Evolutionary conservation across 1,284 basidiomycete species (phyloP).

Genomic region (Ganoderma sinense): DNA sequence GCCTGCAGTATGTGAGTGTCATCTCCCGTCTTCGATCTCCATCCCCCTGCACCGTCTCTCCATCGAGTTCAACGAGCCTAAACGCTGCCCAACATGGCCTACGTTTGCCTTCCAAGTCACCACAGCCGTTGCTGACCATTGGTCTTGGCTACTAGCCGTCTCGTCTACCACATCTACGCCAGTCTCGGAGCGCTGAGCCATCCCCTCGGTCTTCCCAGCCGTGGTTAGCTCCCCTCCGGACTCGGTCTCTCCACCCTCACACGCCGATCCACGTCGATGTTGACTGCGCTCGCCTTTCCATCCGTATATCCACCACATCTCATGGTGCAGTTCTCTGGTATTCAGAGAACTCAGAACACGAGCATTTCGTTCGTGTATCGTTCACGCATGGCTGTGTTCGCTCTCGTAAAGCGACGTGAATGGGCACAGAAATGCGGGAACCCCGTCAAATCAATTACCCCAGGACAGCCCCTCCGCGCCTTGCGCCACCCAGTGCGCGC

Average conservation of each 20-base stretch:
- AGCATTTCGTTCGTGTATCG: not conserved
- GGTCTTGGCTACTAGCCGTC: not conserved
- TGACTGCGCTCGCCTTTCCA: too few relatives aligned
- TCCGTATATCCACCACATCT: too few relatives aligned
- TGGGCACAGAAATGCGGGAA: not conserved
- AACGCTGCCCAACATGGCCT: not conserved
- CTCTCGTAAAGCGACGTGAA: not conserved
- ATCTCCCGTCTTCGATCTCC: not conserved
- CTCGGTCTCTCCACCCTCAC: too few relatives aligned
- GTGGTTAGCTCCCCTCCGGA: too few relatives aligned
- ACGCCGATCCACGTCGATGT: too few relatives aligned
- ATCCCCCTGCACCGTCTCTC: not conserved
- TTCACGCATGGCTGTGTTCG: not conserved
- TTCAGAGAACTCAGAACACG: not conserved
- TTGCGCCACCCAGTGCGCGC: not conserved
- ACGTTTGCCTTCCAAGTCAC: not conserved
- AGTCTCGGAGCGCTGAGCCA: not conserved
- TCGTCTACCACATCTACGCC: not conserved
- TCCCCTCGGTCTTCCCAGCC: not conserved
- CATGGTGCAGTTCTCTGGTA: too few relatives aligned
- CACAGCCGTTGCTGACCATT: not conserved
- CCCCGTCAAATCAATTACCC: conserved; percentile 18
- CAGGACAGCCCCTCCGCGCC: conserved; percentile 10
- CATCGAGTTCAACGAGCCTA: not conserved
- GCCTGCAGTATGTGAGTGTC: not conserved